Evolutionary conservation across 2,329 filamentous ascomycete species (phyloP).

Genomic region (Cytospora paraplurivora): DNA sequence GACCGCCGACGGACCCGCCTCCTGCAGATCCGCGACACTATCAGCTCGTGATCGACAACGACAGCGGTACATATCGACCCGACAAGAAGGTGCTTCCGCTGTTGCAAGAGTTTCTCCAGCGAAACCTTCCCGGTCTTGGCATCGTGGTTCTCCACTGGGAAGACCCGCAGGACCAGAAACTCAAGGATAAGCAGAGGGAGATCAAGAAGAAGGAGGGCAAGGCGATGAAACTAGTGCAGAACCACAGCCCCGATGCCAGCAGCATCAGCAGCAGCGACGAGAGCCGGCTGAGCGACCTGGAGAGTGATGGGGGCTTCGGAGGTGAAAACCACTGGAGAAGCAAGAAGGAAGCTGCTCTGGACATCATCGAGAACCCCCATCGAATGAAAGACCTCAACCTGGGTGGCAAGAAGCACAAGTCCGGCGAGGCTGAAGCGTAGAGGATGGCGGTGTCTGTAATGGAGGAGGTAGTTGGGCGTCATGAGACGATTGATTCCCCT

Average conservation of each 20-base stretch:
- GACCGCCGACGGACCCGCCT: conserved; percentile 47
- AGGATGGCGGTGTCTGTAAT: not conserved
- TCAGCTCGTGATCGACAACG: conserved; percentile 91
- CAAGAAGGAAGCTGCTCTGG: conserved; percentile 55
- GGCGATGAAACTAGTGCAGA: conserved; percentile 57
- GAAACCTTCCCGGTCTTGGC: conserved; percentile 76
- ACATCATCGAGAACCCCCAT: conserved; percentile 53
- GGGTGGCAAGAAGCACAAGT: conserved; percentile 5
- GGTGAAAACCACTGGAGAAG: conserved; percentile 42
- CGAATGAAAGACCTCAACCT: conserved; percentile 42
- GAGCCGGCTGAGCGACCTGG: conserved; percentile 53
- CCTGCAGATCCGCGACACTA: conserved; percentile 62
- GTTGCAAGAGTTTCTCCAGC: conserved; percentile 69
- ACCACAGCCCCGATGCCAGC: conserved; percentile 52
- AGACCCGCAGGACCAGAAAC: conserved; percentile 68
- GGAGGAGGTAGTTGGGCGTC: not conserved
- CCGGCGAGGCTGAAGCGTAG: not conserved
- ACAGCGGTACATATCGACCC: conserved; percentile 89
- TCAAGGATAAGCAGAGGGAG: conserved; percentile 77
- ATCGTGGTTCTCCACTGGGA: conserved; percentile 78
- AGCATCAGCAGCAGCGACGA: conserved; percentile 56
- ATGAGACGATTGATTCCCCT: not conserved
- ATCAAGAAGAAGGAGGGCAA: conserved; percentile 67
- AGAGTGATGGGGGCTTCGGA: conserved; percentile 42
- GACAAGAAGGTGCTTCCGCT: conserved; percentile 74